Base-by-base conservation (phyloP, 2,329 filamentous ascomycete species). In the Sporothrix brunneoviolacea region DNA sequence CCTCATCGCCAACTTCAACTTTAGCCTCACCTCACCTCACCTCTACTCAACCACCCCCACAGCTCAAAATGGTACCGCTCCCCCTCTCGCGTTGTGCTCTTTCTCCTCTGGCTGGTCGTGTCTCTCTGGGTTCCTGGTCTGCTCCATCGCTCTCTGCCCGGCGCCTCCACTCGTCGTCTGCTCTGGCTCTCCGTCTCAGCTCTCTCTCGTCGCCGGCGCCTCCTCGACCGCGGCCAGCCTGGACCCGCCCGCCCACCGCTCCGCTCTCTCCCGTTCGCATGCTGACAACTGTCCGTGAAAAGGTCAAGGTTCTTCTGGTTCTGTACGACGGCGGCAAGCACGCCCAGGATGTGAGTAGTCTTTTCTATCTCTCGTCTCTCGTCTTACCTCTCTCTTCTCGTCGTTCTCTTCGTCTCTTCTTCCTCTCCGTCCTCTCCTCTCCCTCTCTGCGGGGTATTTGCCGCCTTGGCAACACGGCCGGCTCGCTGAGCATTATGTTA, bases 281-380 rank as follows among this genome's bases (percentile, higher is more conserved):
- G 70, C 74, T 77, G 65, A 77, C 74, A 62, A 69, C 68, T 55
- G 57, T 60, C 61, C 68, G 65, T 66, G 66, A 71, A 71, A 68
- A 96, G 90, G 91, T 91, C 76, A 96, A 96, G 77, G 88, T 96
- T 73, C 84, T 96, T 68, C 78, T 91, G 66, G 88, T 95, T 62
- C 81, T 95, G 62, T 96, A 96, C 78, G 91, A 96, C 73, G 91
- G 90, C 69, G 80, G 82, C 68, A 76, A 89, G 75, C 89, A 95
- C 76, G 90, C 91, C 74, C 75, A 86, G 72, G 79, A 96, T 66
- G 89, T 94, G 68, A 69, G 74, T 67, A 19, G 19, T 19, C 16
- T 8, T 32, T 41, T 24, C 41, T 42, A 2, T 16, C 18, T 41
- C 39, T 18, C 40, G 22, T 27, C 30, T 51, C 37, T 46, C 35